Evolutionary conservation across 306 rosid species (phyloP).

Genomic region (Neltuma alba): DNA sequence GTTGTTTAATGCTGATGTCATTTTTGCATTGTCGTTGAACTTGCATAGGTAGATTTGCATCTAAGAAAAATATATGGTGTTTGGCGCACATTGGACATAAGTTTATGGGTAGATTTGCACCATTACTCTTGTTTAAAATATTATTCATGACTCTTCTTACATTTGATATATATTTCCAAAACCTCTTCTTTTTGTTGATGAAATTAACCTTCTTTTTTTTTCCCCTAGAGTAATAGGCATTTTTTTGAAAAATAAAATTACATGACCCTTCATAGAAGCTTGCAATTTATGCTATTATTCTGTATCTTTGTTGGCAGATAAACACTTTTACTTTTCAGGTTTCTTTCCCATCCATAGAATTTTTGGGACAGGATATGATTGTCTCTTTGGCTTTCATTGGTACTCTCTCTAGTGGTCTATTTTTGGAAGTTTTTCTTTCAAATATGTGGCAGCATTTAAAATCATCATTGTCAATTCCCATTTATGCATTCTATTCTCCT

Average conservation of each 20-base stretch:
- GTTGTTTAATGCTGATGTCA: no score
- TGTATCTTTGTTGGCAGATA: not conserved
- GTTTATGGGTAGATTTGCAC: no score
- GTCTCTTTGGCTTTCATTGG: not conserved
- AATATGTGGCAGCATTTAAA: not conserved
- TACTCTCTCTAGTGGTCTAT: not conserved
- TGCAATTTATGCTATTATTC: not conserved
- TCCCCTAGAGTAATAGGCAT: not conserved
- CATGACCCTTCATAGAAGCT: not conserved
- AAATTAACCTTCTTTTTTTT: not conserved
- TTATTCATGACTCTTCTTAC: not conserved
- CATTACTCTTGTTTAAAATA: no score
- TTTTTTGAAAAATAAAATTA: not conserved
- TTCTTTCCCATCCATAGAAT: not conserved
- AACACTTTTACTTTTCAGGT: not conserved
- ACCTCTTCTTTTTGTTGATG: not conserved
- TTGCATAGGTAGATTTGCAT: no score
- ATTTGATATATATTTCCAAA: not conserved
- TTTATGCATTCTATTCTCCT: not conserved
- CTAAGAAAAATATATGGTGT: no score
- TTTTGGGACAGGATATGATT: not conserved
- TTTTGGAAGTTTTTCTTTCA: not conserved
- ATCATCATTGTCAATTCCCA: not conserved
- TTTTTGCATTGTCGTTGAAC: no score
- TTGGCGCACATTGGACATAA: no score